Percentiles rank a stretch among this genome's conserved stretches.
These are phyloP conservation scores for Phallus indusiatus DNA, from an alignment of 768 basidiomycete species.

Conservation along the genomic window DNA sequence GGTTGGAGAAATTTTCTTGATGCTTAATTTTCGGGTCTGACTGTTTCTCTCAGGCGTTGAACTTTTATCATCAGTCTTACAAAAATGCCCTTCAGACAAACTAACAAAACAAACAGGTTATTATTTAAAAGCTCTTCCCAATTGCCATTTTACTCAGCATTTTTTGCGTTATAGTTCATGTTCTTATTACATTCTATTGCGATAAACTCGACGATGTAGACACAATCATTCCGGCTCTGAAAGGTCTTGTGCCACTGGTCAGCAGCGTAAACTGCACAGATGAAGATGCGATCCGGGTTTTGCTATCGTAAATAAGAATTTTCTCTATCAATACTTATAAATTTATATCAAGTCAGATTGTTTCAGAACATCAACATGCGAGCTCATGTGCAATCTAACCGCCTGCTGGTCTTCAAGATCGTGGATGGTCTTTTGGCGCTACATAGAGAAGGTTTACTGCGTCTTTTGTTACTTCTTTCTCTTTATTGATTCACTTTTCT, in stretches of 20 bases:
- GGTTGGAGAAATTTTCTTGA: conserved; percentile 34
- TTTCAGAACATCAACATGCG: conserved; percentile 76
- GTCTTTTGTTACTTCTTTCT: conserved; percentile 3
- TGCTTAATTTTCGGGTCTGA: background rate
- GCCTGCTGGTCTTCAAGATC: conserved; percentile 73
- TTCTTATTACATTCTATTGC: conserved; percentile 74
- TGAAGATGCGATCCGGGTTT: conserved; percentile 51
- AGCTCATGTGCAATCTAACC: conserved; percentile 68
- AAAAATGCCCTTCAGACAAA: conserved; percentile 45
- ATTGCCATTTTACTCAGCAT: background rate
- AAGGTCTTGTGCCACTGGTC: conserved; percentile 62
- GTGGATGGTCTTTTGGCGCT: conserved; percentile 68
- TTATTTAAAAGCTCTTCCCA: background rate
- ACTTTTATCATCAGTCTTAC: conserved; percentile 66
- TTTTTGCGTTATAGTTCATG: conserved; percentile 46
- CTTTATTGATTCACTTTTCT: conserved; percentile 9
- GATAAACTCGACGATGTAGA: conserved; percentile 82
- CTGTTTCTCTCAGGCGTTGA: conserved; percentile 57
- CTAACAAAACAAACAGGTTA: conserved; percentile 78
- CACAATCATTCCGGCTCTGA: conserved; percentile 72
- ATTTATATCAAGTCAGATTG: conserved; percentile 35
- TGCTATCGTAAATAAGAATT: conserved; percentile 44
- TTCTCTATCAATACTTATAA: background rate
- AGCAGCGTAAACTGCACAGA: conserved; percentile 53
- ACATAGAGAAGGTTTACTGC: conserved; percentile 48